Conservation (phyloP, 352 stramenopile species). For the Ophiocytium majus region DNA sequence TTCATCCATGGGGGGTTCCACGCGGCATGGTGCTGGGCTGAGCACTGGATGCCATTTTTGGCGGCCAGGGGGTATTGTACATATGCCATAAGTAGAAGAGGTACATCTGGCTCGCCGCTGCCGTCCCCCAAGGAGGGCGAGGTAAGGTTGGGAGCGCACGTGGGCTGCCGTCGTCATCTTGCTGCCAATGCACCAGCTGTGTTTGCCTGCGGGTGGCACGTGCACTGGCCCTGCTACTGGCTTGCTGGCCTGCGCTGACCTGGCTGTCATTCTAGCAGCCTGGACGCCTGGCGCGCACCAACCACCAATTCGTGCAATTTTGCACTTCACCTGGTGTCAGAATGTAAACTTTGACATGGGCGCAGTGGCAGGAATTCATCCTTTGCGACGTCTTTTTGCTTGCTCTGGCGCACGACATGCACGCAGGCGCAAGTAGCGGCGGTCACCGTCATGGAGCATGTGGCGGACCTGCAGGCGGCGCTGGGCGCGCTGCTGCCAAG, state of each 20-base stretch:
- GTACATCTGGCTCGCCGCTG: slow-evolving; percentile 62
- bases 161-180: too few relatives aligned
- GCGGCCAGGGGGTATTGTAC: slow-evolving; percentile 62
- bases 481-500: slow-evolving; percentile 38
- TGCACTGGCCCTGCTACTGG: too few relatives aligned
- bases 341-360: too few relatives aligned
- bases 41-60: slow-evolving; percentile 70
- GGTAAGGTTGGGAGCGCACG: neutral
- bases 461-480: slow-evolving; percentile 63
- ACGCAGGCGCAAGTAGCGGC: neutral
- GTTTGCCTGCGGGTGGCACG: too few relatives aligned
- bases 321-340: too few relatives aligned
- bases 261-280: neutral
- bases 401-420: too few relatives aligned
- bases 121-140: slow-evolving; percentile 20
- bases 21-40: slow-evolving; percentile 70
- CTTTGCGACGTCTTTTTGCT: too few relatives aligned
- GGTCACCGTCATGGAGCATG: slow-evolving; percentile 60
- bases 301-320: too few relatives aligned
- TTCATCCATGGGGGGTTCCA: slow-evolving; percentile 73
- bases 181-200: too few relatives aligned
- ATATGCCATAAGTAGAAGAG: slow-evolving; percentile 64
- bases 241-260: neutral
- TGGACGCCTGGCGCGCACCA: too few relatives aligned
- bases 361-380: too few relatives aligned